Conservation (phyloP, 2,329 filamentous ascomycete genomes). For the Trichoderma sp. region DNA sequence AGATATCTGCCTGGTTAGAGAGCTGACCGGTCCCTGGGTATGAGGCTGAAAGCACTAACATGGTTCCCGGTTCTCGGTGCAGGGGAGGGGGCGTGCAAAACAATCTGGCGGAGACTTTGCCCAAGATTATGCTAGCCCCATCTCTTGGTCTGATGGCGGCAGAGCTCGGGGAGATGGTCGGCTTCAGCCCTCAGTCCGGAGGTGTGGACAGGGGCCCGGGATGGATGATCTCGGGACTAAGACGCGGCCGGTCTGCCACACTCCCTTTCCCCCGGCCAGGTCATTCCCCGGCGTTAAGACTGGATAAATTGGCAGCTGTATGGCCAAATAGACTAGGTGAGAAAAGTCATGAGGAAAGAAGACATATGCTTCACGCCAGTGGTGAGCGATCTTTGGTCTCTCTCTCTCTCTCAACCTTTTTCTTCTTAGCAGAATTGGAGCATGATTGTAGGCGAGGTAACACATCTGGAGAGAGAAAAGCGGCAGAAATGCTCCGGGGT, state of each 20-base stretch:
- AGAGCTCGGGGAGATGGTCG: background rate
- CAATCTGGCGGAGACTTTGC: background rate
- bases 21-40: background rate
- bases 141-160: background rate
- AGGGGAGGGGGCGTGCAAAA: background rate
- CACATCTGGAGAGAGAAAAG: background rate
- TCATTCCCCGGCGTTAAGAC: background rate
- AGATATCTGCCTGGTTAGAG: background rate
- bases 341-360: background rate
- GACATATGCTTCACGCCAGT: background rate
- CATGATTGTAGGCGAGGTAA: background rate
- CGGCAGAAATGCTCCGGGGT: background rate
- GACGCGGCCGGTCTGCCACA: background rate
- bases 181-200: background rate
- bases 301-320: background rate
- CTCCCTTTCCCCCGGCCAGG: background rate
- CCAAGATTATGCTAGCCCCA: background rate
- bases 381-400: background rate
- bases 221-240: background rate
- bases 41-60: background rate
- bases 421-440: background rate
- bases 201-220: background rate
- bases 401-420: background rate
- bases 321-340: too few relatives aligned
- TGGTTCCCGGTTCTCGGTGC: background rate